Base-by-base conservation (phyloP, 305 asterid species). In the Rubia peregrina region DNA sequence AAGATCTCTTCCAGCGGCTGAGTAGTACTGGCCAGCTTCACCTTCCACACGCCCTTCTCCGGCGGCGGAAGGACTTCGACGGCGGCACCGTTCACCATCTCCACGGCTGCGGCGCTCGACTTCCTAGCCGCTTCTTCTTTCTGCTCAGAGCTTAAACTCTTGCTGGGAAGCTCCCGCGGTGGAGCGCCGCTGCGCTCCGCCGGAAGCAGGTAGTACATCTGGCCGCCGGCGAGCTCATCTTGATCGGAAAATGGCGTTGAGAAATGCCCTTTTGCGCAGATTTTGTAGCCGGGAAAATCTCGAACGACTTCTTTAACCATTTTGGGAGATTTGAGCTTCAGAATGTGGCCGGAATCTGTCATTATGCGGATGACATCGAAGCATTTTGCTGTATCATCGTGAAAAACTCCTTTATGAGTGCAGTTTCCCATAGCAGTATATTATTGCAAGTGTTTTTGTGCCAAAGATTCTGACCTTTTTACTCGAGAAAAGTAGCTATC, bases 31-130 rank as follows among this genome's bases (percentile, higher is more conserved):
- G 80, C 85, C 75, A 89, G 68, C 67, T 86, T 89, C 80, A 89
- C 94, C 66, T 84, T 87, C 96, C 96, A 89, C 63, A 83, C 86
- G 5, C 96, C 94, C 60, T 82, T 61, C 38, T 80, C 74, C 17
- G 77, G 80, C 0, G 80, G 78, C 30, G 77, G 72, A 78, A 83
- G 67, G 6, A 85, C 82, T 67, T 86, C 68, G 68, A 74, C 44
- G 0, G 75, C 75, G 26, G 81, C 69, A 2, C 84, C 76, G 12
- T 64, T 74, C 1, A 74, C 74, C 21, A 64, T n/a, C 60, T 73
- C 77, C 71, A 73, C 2, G 30, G 75, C 77, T 14, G 75, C 72
- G 36, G 74, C 77, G 60, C 75, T 63, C 13, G 84, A 72, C 67
- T 53, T 53, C 59, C 59, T 17, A 53, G 44, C 73, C 72, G 57